Percentiles rank a stretch among this genome's conserved stretches.
phyloP scores from a whole-genome alignment of 257 asterid genomes.

The Scutellaria galericulata region DNA sequence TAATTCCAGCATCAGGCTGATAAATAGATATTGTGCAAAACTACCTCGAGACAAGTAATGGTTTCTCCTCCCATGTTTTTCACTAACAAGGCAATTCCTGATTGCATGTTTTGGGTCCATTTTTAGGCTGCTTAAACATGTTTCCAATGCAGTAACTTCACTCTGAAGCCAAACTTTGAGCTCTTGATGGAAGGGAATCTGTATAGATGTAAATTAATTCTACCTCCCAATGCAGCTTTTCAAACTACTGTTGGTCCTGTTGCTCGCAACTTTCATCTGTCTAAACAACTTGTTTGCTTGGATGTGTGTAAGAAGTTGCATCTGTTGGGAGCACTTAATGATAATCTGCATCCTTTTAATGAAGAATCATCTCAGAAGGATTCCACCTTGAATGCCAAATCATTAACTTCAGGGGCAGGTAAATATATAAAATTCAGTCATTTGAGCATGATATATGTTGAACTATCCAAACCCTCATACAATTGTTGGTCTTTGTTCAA shows the following conservation, averaged over 20 bases:
- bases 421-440: conserved; percentile 1
- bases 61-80: conserved; percentile 22
- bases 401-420: conserved; percentile 63
- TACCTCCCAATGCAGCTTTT: conserved; percentile 82
- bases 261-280: conserved; percentile 45
- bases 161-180: conserved; percentile 63
- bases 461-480: neutral
- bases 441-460: neutral
- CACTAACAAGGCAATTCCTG: conserved; percentile 3
- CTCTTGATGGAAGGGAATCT: conserved; percentile 53
- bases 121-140: neutral
- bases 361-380: conserved; percentile 46
- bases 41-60: conserved; percentile 71
- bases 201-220: conserved; percentile 61
- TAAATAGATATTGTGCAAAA: conserved; percentile 67
- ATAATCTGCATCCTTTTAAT: conserved; percentile 59
- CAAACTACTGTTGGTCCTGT: conserved; percentile 65
- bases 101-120: neutral
- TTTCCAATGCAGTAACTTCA: conserved; percentile 49
- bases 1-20: conserved; percentile 69
- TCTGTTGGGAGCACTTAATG: conserved; percentile 63
- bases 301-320: conserved; percentile 92
- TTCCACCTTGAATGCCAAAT: conserved; percentile 41
- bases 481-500: neutral
- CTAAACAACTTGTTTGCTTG: conserved; percentile 83